A percentile compares a stretch with the other conserved stretches of the same genome.
These are phyloP conservation scores for Blastobotrys petasosporus DNA, from an alignment of 1,139 yeast genomes.

Conservation along the genomic window DNA sequence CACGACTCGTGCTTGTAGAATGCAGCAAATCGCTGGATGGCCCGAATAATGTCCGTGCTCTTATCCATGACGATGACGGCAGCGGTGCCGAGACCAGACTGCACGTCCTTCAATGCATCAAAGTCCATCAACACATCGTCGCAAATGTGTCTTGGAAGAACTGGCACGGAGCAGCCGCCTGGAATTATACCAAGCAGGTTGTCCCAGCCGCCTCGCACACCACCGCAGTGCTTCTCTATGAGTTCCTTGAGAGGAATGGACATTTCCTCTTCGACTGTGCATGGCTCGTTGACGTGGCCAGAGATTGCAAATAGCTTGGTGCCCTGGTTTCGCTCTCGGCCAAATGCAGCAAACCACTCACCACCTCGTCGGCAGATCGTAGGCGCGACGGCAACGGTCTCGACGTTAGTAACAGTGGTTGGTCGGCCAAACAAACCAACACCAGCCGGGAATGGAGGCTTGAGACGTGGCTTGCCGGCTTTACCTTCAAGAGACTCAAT, in stretches of 20 bases:
- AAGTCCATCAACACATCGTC: conserved; percentile 73
- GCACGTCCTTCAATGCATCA: conserved; percentile 77
- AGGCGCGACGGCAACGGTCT: conserved; percentile 84
- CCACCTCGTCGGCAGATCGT: conserved; percentile 85
- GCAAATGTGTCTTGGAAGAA: conserved; percentile 62
- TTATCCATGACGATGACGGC: conserved; percentile 88
- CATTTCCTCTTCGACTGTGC: conserved; percentile 92
- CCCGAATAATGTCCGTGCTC: conserved; percentile 74
- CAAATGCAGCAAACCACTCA: conserved; percentile 75
- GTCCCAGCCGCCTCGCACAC: conserved; percentile 88
- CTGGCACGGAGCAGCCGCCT: conserved; percentile 84
- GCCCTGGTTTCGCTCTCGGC: conserved; percentile 78
- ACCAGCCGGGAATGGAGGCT: conserved; percentile 94
- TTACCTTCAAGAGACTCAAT: conserved; percentile 86
- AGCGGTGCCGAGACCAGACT: conserved; percentile 85
- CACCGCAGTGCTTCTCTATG: conserved; percentile 83
- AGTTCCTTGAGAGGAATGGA: conserved; percentile 76
- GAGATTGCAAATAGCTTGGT: conserved; percentile 80
- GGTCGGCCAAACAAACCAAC: conserved; percentile 89
- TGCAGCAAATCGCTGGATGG: conserved; percentile 74
- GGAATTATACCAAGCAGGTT: conserved; percentile 80
- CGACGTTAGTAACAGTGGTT: conserved; percentile 82
- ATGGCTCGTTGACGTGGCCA: conserved; percentile 85
- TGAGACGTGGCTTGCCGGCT: conserved; percentile 86
- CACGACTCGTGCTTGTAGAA: conserved; percentile 89